phyloP scores from a whole-genome alignment of 2,329 filamentous ascomycete species.

The Parafenestella ontariensis region DNA sequence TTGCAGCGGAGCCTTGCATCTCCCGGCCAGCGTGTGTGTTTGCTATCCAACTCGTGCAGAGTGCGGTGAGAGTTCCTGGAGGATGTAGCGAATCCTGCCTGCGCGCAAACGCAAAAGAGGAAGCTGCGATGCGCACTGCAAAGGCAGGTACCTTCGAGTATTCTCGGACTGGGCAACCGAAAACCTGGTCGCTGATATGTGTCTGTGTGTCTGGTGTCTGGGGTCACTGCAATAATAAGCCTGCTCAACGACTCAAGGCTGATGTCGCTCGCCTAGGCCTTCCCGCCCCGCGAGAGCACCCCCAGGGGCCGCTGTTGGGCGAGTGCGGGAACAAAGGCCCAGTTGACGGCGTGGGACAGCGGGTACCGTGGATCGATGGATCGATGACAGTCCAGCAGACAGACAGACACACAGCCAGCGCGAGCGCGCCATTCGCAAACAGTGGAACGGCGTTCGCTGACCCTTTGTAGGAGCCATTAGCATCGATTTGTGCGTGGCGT shows the following conservation, averaged over 20 bases:
- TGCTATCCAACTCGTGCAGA: too few relatives aligned
- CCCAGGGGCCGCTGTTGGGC: slow-evolving; percentile 21
- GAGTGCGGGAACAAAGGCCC: slow-evolving; percentile 14
- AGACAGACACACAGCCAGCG: too few relatives aligned
- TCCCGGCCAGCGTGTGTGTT: too few relatives aligned
- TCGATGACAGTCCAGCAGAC: not conserved
- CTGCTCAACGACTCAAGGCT: not conserved
- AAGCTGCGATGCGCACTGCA: not conserved
- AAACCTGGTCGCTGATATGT: not conserved
- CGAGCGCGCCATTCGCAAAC: not conserved
- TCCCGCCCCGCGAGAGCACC: slow-evolving; percentile 21
- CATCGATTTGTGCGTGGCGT: not conserved
- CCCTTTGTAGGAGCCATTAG: slow-evolving; percentile 3
- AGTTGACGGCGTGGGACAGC: not conserved
- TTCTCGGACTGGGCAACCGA: not conserved
- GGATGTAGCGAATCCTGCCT: not conserved
- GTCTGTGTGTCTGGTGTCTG: too few relatives aligned
- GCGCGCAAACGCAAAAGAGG: not conserved
- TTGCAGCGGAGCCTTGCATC: slow-evolving; percentile 15
- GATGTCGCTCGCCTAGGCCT: slow-evolving; percentile 22
- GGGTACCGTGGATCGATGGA: not conserved
- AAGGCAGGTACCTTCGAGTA: not conserved
- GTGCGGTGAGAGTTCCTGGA: not conserved
- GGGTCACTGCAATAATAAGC: slow-evolving; percentile 1
- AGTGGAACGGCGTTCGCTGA: not conserved